Evolutionary conservation across 2,329 filamentous ascomycete species (phyloP).

Genomic region (Fusarium stilboides): DNA sequence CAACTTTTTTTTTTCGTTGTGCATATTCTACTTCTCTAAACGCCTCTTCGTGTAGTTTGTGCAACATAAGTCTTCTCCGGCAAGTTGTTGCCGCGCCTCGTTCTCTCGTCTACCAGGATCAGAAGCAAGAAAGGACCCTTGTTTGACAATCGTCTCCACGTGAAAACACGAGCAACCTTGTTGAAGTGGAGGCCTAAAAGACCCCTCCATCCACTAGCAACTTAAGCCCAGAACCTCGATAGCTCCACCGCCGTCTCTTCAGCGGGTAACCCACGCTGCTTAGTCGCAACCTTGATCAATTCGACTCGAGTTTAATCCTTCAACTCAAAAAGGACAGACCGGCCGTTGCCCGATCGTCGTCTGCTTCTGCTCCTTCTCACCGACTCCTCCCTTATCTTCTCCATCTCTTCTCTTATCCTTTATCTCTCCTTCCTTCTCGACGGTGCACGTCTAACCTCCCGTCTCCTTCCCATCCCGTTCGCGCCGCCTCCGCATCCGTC

Average conservation of each 20-base stretch:
- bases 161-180: neutral
- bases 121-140: conserved; percentile 4
- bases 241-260: neutral
- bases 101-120: neutral
- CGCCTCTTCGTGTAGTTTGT: too few species aligned
- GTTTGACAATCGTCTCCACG: conserved; percentile 9
- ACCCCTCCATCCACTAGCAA: neutral
- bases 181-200: neutral
- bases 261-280: conserved; percentile 10
- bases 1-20: too few species aligned
- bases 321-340: conserved; percentile 9
- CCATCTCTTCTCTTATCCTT: neutral
- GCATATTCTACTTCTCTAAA: too few species aligned
- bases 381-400: neutral
- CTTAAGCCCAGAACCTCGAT: neutral
- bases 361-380: neutral
- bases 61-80: too few species aligned
- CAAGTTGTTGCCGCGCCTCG: too few species aligned
- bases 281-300: conserved; percentile 7
- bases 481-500: conserved; percentile 3
- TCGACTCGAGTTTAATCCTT: neutral
- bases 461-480: neutral
- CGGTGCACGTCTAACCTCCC: neutral
- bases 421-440: neutral
- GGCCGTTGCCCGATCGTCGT: conserved; percentile 1